These are phyloP conservation scores for Mucor velutinosus DNA, from an alignment of 371 early-diverging fungal genomes.

Conservation along the genomic window DNA sequence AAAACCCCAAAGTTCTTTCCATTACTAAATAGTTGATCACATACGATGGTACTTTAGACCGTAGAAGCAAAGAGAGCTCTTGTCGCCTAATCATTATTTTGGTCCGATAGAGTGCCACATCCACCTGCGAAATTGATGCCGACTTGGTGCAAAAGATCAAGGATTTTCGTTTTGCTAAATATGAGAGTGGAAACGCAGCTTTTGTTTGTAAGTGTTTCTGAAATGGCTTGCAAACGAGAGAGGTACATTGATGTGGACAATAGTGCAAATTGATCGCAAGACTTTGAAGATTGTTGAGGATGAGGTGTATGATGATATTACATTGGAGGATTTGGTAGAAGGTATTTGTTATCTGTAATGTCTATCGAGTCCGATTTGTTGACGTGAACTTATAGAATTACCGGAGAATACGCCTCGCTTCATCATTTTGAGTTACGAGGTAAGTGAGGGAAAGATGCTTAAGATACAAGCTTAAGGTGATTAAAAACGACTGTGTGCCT, in stretches of 20 bases:
- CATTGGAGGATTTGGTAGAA: slow-evolving; percentile 66
- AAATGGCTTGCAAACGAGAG: neutral
- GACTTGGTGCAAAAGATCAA: slow-evolving; percentile 57
- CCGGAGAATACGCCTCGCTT: slow-evolving; percentile 75
- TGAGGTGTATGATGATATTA: slow-evolving; percentile 49
- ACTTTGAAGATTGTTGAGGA: slow-evolving; percentile 58
- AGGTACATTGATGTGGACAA: neutral
- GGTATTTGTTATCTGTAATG: slow-evolving; percentile 18
- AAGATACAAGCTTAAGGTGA: neutral
- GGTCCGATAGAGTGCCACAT: slow-evolving; percentile 9
- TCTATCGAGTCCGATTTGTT: neutral
- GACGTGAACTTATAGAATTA: slow-evolving; percentile 45
- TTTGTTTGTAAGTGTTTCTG: slow-evolving; percentile 52
- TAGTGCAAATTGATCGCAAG: slow-evolving; percentile 64
- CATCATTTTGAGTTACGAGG: slow-evolving; percentile 68
- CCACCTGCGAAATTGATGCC: slow-evolving; percentile 64
- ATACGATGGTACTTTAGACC: neutral
- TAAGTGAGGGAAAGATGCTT: slow-evolving; percentile 6
- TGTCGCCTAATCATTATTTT: neutral
- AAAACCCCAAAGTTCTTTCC: neutral
- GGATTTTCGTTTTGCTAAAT: slow-evolving; percentile 62
- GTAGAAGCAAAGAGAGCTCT: neutral
- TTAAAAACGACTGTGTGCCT: neutral
- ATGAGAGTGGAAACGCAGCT: slow-evolving; percentile 59
- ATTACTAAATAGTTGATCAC: neutral